These are phyloP conservation scores for Venturiaceae sp. DNA, from an alignment of 2,329 filamentous ascomycete genomes.

Conservation along the genomic window DNA sequence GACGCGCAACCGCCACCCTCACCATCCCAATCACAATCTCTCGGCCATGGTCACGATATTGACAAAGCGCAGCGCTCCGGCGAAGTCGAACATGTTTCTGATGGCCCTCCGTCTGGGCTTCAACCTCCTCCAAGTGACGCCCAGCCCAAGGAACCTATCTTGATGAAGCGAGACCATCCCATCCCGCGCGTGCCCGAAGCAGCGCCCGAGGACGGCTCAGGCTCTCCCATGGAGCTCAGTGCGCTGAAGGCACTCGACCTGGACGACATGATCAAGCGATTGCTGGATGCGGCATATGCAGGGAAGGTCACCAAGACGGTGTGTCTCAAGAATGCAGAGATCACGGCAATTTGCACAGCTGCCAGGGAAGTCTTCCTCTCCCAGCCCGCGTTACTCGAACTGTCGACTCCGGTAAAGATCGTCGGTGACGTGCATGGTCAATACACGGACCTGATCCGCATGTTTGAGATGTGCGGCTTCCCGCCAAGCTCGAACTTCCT, in stretches of 20 bases:
- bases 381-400: slow-evolving; percentile 83
- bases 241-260: slow-evolving; percentile 89
- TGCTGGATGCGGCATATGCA: slow-evolving; percentile 89
- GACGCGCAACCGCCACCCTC: slow-evolving; percentile 40
- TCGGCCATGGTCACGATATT: slow-evolving; percentile 65
- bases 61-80: slow-evolving; percentile 73
- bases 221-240: slow-evolving; percentile 66
- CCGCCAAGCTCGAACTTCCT: slow-evolving; percentile 86
- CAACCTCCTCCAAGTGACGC: slow-evolving; percentile 42
- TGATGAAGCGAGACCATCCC: slow-evolving; percentile 69
- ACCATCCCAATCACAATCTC: slow-evolving; percentile 76
- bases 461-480: slow-evolving; percentile 99
- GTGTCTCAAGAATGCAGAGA: slow-evolving; percentile 95
- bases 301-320: slow-evolving; percentile 97
- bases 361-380: slow-evolving; percentile 83
- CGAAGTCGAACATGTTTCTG: slow-evolving; percentile 91
- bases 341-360: slow-evolving; percentile 83
- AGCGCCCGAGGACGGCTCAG: slow-evolving; percentile 34
- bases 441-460: slow-evolving; percentile 88
- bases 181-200: slow-evolving; percentile 52
- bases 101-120: slow-evolving; percentile 67
- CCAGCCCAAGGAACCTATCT: slow-evolving; percentile 77
- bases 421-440: slow-evolving; percentile 95
- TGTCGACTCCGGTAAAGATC: slow-evolving; percentile 93
- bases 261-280: slow-evolving; percentile 92